These are phyloP conservation scores for Aspergillus homomorphus DNA, from an alignment of 495 filamentous ascomycete genomes.

Conservation along the genomic window DNA sequence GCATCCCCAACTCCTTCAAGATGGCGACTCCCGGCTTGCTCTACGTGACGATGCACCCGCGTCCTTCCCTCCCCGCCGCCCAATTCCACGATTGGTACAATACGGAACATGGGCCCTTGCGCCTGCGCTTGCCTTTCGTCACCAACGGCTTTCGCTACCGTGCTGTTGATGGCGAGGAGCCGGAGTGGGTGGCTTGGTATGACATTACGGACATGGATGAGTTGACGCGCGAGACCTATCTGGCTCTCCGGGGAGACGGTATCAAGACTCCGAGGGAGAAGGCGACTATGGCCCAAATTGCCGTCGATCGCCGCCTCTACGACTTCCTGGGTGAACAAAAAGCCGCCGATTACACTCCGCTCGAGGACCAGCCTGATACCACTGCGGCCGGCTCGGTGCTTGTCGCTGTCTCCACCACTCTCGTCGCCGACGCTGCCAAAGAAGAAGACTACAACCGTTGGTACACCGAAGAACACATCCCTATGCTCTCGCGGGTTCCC, in stretches of 20 bases:
- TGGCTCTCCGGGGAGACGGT: slow-evolving; percentile 56
- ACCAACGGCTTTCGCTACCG: slow-evolving; percentile 75
- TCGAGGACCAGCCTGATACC: slow-evolving; percentile 56
- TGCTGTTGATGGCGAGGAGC: slow-evolving; percentile 54
- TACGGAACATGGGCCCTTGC: slow-evolving; percentile 78
- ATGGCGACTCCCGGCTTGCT: slow-evolving; percentile 60
- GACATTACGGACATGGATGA: slow-evolving; percentile 72
- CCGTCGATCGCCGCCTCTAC: slow-evolving; percentile 65
- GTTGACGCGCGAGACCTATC: slow-evolving; percentile 63
- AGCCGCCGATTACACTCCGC: slow-evolving; percentile 48
- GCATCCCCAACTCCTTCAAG: slow-evolving; percentile 13
- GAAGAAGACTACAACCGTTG: slow-evolving; percentile 59
- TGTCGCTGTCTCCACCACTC: slow-evolving; percentile 56
- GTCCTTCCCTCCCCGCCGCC: slow-evolving; percentile 55
- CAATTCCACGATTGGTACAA: slow-evolving; percentile 92
- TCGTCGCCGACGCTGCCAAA: slow-evolving; percentile 51
- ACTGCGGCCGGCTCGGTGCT: slow-evolving; percentile 60
- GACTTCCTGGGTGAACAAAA: slow-evolving; percentile 57
- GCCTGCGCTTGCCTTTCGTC: slow-evolving; percentile 70
- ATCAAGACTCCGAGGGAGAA: slow-evolving; percentile 71
- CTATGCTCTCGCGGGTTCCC: slow-evolving; percentile 65
- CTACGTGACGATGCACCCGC: slow-evolving; percentile 77
- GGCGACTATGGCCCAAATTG: slow-evolving; percentile 71
- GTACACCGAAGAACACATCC: slow-evolving; percentile 70
- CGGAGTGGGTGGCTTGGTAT: slow-evolving; percentile 75